These are phyloP conservation scores for Jaapia argillacea DNA, from an alignment of 768 basidiomycete species.

Conservation along the genomic window DNA sequence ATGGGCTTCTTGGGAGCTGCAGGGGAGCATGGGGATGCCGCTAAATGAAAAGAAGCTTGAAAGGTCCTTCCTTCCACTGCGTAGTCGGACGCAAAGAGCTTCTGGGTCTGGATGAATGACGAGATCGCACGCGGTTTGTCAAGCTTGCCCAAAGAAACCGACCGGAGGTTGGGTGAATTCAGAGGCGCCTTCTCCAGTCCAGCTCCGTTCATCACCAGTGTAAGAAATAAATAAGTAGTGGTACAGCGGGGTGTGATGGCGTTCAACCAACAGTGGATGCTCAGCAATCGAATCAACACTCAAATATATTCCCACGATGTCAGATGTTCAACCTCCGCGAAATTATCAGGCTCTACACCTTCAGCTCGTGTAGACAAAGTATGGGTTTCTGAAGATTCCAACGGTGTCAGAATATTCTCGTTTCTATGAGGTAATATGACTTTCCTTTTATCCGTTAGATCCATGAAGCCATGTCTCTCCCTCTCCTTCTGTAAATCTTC, in stretches of 20 bases:
- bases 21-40: background rate
- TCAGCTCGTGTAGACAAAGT: background rate
- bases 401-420: no score
- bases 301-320: no score
- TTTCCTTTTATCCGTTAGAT: slow-evolving; percentile 55
- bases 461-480: slow-evolving; percentile 50
- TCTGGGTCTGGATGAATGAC: background rate
- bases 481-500: slow-evolving; percentile 47
- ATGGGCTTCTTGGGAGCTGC: background rate
- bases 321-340: no score
- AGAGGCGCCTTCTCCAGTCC: no score
- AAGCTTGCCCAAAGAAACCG: background rate
- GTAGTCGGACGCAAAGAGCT: background rate
- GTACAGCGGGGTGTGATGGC: no score
- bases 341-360: no score
- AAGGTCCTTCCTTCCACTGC: background rate
- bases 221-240: no score
- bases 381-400: background rate
- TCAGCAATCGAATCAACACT: no score
- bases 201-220: no score
- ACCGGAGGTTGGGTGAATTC: background rate
- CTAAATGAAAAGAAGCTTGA: background rate
- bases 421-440: slow-evolving; percentile 15
- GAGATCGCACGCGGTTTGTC: background rate
- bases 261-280: no score